phyloP scores from a whole-genome alignment of 1,139 yeast genomes.

The Nakaseomyces uthaithaninus region DNA sequence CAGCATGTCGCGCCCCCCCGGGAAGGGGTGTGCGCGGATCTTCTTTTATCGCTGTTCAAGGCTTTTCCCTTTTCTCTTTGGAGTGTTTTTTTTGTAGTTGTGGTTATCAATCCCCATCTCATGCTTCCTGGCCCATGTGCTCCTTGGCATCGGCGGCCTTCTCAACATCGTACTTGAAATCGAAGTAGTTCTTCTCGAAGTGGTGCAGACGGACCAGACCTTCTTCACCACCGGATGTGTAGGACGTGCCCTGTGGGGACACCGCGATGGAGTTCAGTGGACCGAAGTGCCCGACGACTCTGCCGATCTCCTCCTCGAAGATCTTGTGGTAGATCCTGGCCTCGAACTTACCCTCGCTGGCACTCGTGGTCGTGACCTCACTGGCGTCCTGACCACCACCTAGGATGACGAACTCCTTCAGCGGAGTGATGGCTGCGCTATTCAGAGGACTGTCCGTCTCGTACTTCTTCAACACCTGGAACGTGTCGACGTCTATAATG shows the following conservation, averaged over 20 bases:
- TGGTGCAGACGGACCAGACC: slow-evolving; percentile 92
- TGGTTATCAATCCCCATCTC: background rate
- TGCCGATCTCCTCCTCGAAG: slow-evolving; percentile 91
- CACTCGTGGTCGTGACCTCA: slow-evolving; percentile 92
- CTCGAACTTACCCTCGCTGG: slow-evolving; percentile 93
- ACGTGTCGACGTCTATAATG: slow-evolving; percentile 68
- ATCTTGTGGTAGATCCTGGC: slow-evolving; percentile 93
- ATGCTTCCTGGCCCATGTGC: slow-evolving; percentile 15
- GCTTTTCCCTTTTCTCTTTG: background rate
- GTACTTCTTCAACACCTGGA: slow-evolving; percentile 65
- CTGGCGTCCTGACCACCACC: slow-evolving; percentile 99
- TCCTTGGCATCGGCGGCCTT: slow-evolving; percentile 52
- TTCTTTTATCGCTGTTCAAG: too few species aligned
- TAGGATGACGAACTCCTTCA: slow-evolving; percentile 81
- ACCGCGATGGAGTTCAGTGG: slow-evolving; percentile 91
- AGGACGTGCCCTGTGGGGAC: slow-evolving; percentile 89
- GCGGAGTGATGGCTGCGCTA: slow-evolving; percentile 89
- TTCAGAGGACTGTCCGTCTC: slow-evolving; percentile 91
- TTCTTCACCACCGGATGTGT: slow-evolving; percentile 97
- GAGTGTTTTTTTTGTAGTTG: background rate
- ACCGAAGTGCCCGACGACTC: slow-evolving; percentile 98
- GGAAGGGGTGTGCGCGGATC: too few species aligned
- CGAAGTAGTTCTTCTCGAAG: slow-evolving; percentile 86
- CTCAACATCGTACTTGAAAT: slow-evolving; percentile 87
- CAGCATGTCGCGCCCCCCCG: background rate